Conservation (phyloP, 2,329 filamentous ascomycete genomes). For the Paecilomyces formosus region DNA sequence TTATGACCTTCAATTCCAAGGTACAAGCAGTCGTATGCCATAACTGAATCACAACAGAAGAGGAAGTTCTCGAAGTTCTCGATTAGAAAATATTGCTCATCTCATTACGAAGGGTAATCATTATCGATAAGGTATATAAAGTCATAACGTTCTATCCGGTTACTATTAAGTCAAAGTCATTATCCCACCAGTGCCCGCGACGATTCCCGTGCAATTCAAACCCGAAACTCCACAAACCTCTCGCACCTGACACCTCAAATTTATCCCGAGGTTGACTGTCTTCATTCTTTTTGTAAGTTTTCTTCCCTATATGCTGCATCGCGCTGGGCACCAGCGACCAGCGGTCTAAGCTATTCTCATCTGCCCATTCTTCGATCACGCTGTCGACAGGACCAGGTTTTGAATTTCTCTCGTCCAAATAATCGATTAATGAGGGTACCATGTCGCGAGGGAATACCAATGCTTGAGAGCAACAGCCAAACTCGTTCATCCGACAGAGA, state of each 20-base stretch:
- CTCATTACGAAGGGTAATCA: not conserved
- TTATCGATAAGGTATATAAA: not conserved
- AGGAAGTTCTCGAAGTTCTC: not conserved
- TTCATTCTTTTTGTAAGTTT: not conserved
- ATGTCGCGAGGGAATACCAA: slow-evolving; percentile 33
- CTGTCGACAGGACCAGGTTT: not conserved
- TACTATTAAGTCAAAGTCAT: not conserved
- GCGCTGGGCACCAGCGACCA: not conserved
- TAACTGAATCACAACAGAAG: not conserved
- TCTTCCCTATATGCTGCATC: not conserved
- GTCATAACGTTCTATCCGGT: not conserved
- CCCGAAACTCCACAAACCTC: not conserved
- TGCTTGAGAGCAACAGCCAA: slow-evolving; percentile 39
- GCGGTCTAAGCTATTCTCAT: not conserved
- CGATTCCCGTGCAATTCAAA: not conserved
- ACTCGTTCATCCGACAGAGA: slow-evolving; percentile 34
- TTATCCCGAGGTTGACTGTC: not conserved
- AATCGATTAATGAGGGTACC: not conserved
- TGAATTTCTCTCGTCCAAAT: not conserved
- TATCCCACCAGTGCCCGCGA: not conserved
- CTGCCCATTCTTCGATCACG: not conserved
- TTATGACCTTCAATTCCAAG: not conserved
- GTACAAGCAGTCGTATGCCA: too few species aligned
- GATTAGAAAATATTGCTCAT: not conserved
- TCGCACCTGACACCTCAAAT: not conserved